Conservation (phyloP, 169 alveolate species). For the Plasmodium vivax region DNA sequence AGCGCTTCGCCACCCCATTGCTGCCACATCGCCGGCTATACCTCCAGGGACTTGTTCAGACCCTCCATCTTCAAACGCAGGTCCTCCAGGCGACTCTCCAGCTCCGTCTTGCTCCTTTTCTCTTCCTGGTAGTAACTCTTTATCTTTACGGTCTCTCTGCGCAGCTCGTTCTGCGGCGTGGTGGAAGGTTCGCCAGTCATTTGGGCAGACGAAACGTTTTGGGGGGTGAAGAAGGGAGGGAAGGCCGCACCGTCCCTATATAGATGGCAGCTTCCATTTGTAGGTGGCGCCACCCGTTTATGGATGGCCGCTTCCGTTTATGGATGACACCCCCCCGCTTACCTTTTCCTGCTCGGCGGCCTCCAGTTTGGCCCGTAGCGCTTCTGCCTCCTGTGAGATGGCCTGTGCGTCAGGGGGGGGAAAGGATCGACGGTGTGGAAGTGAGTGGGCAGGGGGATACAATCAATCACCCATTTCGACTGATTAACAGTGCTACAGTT, state of each 20-base stretch:
- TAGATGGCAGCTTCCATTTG: no score
- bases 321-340: neutral
- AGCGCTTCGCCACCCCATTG: neutral
- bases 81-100: conserved; percentile 18
- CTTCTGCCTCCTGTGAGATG: conserved; percentile 14
- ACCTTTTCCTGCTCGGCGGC: conserved; percentile 23
- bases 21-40: neutral
- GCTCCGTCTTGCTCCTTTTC: conserved; percentile 18
- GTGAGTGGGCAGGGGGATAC: neutral
- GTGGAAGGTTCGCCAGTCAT: neutral
- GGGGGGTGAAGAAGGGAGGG: neutral
- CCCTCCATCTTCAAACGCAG: conserved; percentile 16
- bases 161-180: neutral
- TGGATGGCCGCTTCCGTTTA: no score
- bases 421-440: neutral
- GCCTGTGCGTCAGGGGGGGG: neutral
- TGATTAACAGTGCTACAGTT: neutral
- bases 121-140: conserved; percentile 14
- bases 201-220: neutral
- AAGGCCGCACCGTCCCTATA: neutral
- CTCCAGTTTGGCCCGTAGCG: neutral
- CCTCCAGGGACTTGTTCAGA: conserved; percentile 60
- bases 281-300: no score
- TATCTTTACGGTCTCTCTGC: conserved; percentile 12
- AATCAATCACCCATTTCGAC: neutral